These are phyloP conservation scores for Monosiga brevicollis DNA, from an alignment of 78 protist genomes.

Conservation along the genomic window DNA sequence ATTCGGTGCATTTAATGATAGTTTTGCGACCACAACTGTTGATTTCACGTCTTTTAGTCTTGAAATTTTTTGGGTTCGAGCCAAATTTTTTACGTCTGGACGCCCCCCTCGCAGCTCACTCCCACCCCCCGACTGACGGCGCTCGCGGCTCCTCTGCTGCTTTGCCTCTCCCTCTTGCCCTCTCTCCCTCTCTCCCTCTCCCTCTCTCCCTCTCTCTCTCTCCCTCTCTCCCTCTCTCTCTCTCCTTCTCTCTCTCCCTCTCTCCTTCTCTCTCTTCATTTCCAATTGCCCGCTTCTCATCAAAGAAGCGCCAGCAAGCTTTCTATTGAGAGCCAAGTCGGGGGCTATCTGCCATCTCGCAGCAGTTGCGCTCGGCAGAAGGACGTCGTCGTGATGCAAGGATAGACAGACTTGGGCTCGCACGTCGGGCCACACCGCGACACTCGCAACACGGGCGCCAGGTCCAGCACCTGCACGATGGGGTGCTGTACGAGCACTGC, in stretches of 20 bases:
- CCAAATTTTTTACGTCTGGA: too few species aligned
- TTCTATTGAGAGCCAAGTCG: too few species aligned
- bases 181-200: not conserved
- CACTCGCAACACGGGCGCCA: constrained; percentile 28
- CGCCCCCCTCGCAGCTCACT: too few species aligned
- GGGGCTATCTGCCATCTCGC: constrained; percentile 39
- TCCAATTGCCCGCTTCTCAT: not conserved
- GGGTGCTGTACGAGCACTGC: constrained; percentile 60
- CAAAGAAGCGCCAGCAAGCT: too few species aligned
- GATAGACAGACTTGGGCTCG: constrained; percentile 36
- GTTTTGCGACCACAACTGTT: too few species aligned
- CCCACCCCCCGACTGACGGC: too few species aligned
- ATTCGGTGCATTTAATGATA: too few species aligned
- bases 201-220: not conserved
- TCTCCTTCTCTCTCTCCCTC: not conserved
- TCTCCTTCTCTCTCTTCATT: not conserved
- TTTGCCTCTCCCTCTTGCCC: not conserved
- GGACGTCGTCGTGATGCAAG: constrained; percentile 53
- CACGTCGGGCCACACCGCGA: constrained; percentile 24
- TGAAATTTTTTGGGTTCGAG: too few species aligned
- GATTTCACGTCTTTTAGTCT: too few species aligned
- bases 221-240: not conserved
- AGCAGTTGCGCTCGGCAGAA: constrained; percentile 55
- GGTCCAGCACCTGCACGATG: constrained; percentile 10
- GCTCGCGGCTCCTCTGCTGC: too few species aligned